phyloP scores from a whole-genome alignment of 2,329 filamentous ascomycete species.

The Graphium sp. region DNA sequence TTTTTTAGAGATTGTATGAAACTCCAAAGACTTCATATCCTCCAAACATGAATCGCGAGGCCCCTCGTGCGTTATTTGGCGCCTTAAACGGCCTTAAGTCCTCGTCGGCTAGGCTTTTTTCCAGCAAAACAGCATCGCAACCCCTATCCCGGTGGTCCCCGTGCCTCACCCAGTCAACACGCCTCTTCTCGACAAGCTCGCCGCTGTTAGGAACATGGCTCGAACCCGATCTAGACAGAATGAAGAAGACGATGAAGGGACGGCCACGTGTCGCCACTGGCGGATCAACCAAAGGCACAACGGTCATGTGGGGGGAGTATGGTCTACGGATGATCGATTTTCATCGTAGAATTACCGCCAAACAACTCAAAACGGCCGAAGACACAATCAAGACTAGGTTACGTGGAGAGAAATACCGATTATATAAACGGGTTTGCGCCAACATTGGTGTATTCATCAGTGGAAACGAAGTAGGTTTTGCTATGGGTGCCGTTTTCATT shows the following conservation, averaged over 20 bases:
- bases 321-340: slow-evolving; percentile 88
- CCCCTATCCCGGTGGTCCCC: slow-evolving; percentile 15
- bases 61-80: slow-evolving; percentile 25
- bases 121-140: slow-evolving; percentile 7
- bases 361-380: slow-evolving; percentile 77
- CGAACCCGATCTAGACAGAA: slow-evolving; percentile 56
- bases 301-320: slow-evolving; percentile 91
- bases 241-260: slow-evolving; percentile 83
- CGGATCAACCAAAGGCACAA: slow-evolving; percentile 82
- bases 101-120: slow-evolving; percentile 6
- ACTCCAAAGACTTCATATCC: too few species aligned
- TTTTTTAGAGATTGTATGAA: too few species aligned
- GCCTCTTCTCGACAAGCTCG: slow-evolving; percentile 59
- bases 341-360: slow-evolving; percentile 75
- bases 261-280: slow-evolving; percentile 77
- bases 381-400: slow-evolving; percentile 83
- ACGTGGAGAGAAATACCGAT: slow-evolving; percentile 76
- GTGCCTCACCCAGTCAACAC: slow-evolving; percentile 23
- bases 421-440: slow-evolving; percentile 82
- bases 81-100: slow-evolving; percentile 33
- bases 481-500: slow-evolving; percentile 1
- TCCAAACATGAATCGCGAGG: slow-evolving; percentile 31
- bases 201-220: slow-evolving; percentile 57
- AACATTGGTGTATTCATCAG: slow-evolving; percentile 92
- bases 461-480: slow-evolving; percentile 64